Percentiles rank a stretch among this genome's conserved stretches.
Evolutionary conservation across 768 basidiomycete species (phyloP).

Genomic region (Suillus occidentalis): DNA sequence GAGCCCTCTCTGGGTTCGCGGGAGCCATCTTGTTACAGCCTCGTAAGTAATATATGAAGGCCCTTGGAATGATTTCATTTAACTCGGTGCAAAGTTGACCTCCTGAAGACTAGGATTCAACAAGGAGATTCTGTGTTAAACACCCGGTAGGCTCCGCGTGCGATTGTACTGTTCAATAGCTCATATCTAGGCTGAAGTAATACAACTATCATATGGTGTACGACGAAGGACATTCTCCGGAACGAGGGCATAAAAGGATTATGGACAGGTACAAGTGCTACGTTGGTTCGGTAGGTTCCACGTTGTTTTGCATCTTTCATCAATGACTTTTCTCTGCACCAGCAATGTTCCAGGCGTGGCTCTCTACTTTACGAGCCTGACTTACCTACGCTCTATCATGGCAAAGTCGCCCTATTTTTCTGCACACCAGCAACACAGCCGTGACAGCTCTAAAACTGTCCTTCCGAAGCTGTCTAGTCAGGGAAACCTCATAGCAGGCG

Average conservation of each 20-base stretch:
- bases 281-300: slow-evolving; percentile 59
- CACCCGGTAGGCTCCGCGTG: slow-evolving; percentile 35
- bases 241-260: slow-evolving; percentile 69
- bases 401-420: slow-evolving; percentile 74
- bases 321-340: slow-evolving; percentile 8
- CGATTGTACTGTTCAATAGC: not conserved
- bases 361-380: slow-evolving; percentile 85
- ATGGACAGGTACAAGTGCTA: slow-evolving; percentile 88
- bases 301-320: not conserved
- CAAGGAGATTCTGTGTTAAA: slow-evolving; percentile 60
- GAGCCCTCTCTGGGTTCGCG: slow-evolving; percentile 76
- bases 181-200: slow-evolving; percentile 25
- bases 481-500: slow-evolving; percentile 88
- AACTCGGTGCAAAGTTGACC: slow-evolving; percentile 57
- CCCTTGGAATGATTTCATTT: not conserved
- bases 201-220: slow-evolving; percentile 45
- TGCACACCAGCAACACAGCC: slow-evolving; percentile 16
- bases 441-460: slow-evolving; percentile 43
- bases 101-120: slow-evolving; percentile 90
- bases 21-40: slow-evolving; percentile 78
- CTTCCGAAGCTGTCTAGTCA: slow-evolving; percentile 69
- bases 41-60: slow-evolving; percentile 42
- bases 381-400: slow-evolving; percentile 76
- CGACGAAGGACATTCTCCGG: slow-evolving; percentile 56
- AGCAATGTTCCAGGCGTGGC: slow-evolving; percentile 95